Evolutionary conservation across 148 eudicot species (phyloP), one percentile per base, ranked within the genome.

Genomic region (Diospyros lotus): DNA sequence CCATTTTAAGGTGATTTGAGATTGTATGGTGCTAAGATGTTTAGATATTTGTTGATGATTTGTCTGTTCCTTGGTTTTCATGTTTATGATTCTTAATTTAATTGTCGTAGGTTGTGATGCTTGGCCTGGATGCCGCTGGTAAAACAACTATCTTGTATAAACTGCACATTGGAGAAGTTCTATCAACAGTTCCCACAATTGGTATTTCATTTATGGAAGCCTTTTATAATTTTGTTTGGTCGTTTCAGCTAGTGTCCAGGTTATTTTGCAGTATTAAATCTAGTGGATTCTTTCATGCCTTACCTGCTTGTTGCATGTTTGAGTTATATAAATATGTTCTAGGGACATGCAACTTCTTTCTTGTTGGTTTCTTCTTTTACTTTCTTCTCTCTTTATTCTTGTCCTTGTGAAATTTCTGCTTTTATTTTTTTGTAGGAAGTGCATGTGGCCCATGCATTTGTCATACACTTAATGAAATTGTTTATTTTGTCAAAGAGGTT

Each of bases 121-220:
- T 95, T 73, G 99, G 99, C 59, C 89, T 95, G 71, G 98, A 94
- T 84, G 98, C 97, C 80, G 98, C 98, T 82, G 98, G 98, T 15
- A 94, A 94, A 87, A 94, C 99, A 82, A 95, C 99, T 38, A 92
- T 95, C 83, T 85, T 95, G 45, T 95, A 95, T 89, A 95, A 92
- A 82, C 87, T 95, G 85, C 99, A 95, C 84, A 92, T 95, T 73
- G 99, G 99, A 56, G 99, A 95, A 86, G 93, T 95, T 80, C 75
- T 95, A 62, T 95, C 99, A 60, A 95, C 99, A 43, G 99, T 95
- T 84, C 99, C 99, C 70, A 95, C 99, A 39, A 95, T 95, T 73
- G 99, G 98, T 95, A 83, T 56, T 87, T 74, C 69, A 18, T 50
- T 15, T 63, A 48, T 12, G 56, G 28, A 9, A n/a, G 15, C 44